These are phyloP conservation scores for Beverwykella pulmonaria DNA, from an alignment of 495 filamentous ascomycete species.

Conservation along the genomic window DNA sequence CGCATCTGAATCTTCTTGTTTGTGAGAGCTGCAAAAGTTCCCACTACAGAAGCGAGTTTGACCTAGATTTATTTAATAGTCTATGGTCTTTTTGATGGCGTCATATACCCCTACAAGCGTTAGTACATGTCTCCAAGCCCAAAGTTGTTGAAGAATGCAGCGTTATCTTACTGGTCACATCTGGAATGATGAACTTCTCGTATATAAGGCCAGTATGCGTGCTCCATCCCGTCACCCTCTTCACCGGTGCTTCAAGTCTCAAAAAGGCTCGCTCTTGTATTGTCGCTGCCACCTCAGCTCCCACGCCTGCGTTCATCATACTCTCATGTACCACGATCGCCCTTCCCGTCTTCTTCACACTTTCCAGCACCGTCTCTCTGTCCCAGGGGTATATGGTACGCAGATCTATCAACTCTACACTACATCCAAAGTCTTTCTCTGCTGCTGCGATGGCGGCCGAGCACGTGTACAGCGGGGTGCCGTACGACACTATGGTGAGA, in stretches of 20 bases:
- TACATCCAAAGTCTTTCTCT: constrained; percentile 78
- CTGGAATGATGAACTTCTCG: constrained; percentile 87
- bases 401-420: constrained; percentile 86
- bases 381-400: constrained; percentile 97
- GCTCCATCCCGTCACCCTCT: constrained; percentile 88
- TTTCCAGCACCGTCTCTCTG: constrained; percentile 75
- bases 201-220: constrained; percentile 80
- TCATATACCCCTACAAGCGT: constrained; percentile 6
- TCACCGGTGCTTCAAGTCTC: constrained; percentile 87
- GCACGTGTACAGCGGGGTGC: constrained; percentile 88
- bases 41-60: no score
- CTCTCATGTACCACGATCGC: constrained; percentile 94
- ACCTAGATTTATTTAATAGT: constrained; percentile 11
- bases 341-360: constrained; percentile 86
- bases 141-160: neutral
- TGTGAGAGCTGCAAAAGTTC: no score
- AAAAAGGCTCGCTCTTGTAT: constrained; percentile 90
- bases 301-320: constrained; percentile 92
- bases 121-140: neutral
- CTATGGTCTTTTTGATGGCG: constrained; percentile 11
- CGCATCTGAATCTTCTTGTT: no score
- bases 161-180: constrained; percentile 76
- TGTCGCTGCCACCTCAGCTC: constrained; percentile 89
- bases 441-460: constrained; percentile 75
- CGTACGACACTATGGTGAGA: constrained; percentile 87